Evolutionary conservation across 192 early-diverging fungal species (phyloP).

Genomic region (Bifiguratus adelaidae): DNA sequence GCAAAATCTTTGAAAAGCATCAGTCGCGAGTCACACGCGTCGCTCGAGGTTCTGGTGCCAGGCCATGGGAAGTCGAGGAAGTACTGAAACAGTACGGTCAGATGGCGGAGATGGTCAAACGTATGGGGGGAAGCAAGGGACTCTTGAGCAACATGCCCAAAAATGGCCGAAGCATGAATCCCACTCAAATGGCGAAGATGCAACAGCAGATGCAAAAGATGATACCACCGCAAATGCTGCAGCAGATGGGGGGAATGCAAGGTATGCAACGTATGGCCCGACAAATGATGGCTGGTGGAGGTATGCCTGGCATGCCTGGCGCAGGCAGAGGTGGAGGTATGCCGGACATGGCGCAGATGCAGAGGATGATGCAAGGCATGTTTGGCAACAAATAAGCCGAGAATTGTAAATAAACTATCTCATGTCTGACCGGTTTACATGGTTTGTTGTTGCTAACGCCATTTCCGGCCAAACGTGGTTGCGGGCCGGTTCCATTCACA

Average conservation of each 20-base stretch:
- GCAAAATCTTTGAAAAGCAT: constrained; percentile 67
- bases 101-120: constrained; percentile 85
- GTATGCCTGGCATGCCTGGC: constrained; percentile 29
- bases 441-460: too few relatives aligned
- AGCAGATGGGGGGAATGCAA: constrained; percentile 66
- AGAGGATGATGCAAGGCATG: constrained; percentile 71
- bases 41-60: constrained; percentile 78
- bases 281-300: constrained; percentile 46
- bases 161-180: constrained; percentile 40
- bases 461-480: too few relatives aligned
- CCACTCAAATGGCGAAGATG: constrained; percentile 47
- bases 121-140: constrained; percentile 85
- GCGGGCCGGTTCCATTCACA: too few relatives aligned
- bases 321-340: constrained; percentile 29
- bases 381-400: too few relatives aligned
- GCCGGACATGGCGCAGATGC: constrained; percentile 56
- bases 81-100: constrained; percentile 63
- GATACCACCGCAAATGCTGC: constrained; percentile 56
- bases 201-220: constrained; percentile 58
- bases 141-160: constrained; percentile 54
- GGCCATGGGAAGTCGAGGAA: constrained; percentile 72
- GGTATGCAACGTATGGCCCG: constrained; percentile 54
- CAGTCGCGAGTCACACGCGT: constrained; percentile 64
- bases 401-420: too few relatives aligned
- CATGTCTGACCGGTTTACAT: too few relatives aligned